Base-by-base conservation (phyloP, 768 basidiomycete genomes). In the Glaciozyma martinii region DNA sequence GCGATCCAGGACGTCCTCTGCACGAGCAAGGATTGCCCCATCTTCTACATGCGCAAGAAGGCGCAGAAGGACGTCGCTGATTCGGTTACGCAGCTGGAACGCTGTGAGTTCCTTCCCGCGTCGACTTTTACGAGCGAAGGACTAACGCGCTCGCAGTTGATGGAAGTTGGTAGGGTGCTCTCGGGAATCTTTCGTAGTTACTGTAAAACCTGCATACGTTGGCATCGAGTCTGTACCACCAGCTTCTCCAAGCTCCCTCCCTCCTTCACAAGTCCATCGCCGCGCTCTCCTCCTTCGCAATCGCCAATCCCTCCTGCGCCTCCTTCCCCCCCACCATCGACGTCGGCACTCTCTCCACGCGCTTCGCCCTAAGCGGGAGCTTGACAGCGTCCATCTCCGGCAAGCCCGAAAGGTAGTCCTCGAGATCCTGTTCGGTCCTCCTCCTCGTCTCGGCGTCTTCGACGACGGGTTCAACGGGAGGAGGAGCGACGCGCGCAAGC, bases 31-130 rank as follows among this genome's bases (percentile, higher is more conserved):
- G 95, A 99, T 77, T 99, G 95, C 71, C 95, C 95, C 0, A 98
- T 98, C 66, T 99, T 93, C 78, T 99, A 99, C 76, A 91, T 95
- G 86, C 80, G 95, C 50, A 97, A 97, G 79, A 97, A 97, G 74
- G 86, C 93, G 13, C 95, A 98, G 77, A 97, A 97, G 76, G 94
- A 98, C 74, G 95, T 94, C 0, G 90, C 90, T 67, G 92, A 97
- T 71, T 82, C 88, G 5, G 84, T 83, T 66, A 75, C 81, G 15
- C 81, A 87, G 40, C 76, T 98, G 55, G 89, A 91, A 69, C 84
- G 95, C 21, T 99, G 98, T 75, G 86, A 90, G 68, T 59, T 27
- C 2, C 16, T 50, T 23, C 25, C n/a, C n/a, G n/a, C n/a, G n/a
- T n/a, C n/a, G n/a, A n/a, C n/a, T n/a, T n/a, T n/a, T n/a, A n/a